Conservation (phyloP, 495 filamentous ascomycete species). For the Penicillium silybi region DNA sequence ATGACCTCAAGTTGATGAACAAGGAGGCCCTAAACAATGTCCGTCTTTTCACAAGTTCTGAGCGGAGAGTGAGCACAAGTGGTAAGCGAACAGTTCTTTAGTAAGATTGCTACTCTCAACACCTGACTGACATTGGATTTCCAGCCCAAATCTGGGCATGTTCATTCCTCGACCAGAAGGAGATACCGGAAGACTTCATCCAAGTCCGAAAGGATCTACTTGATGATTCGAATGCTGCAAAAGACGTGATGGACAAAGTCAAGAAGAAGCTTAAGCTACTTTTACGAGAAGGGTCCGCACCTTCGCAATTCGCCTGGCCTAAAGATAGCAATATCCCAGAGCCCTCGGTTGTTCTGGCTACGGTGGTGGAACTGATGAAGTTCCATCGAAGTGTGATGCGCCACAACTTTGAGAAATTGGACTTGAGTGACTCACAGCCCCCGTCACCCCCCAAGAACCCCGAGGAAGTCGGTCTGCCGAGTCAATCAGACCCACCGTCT, state of each 20-base stretch:
- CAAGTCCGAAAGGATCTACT: slow-evolving; percentile 88
- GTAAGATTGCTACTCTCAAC: background rate
- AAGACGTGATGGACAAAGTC: slow-evolving; percentile 99
- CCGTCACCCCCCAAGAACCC: background rate
- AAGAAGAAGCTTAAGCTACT: slow-evolving; percentile 97
- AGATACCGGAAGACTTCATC: slow-evolving; percentile 77
- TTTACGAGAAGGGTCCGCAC: slow-evolving; percentile 81
- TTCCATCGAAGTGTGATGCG: slow-evolving; percentile 94
- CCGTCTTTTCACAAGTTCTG: slow-evolving; percentile 88
- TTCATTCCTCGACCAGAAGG: slow-evolving; percentile 83
- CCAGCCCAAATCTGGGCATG: slow-evolving; percentile 91
- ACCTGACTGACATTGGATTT: background rate
- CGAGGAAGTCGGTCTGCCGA: slow-evolving; percentile 28
- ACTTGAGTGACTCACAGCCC: slow-evolving; percentile 54
- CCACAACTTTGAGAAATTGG: slow-evolving; percentile 79
- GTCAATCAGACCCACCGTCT: slow-evolving; percentile 12
- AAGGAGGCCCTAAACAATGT: slow-evolving; percentile 86
- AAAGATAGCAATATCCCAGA: slow-evolving; percentile 77
- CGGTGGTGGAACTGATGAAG: slow-evolving; percentile 95
- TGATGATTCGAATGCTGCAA: slow-evolving; percentile 98
- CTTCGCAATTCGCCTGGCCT: slow-evolving; percentile 97
- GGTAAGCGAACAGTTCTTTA: slow-evolving; percentile 40
- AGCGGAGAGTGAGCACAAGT: slow-evolving; percentile 88
- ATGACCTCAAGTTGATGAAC: slow-evolving; percentile 92
- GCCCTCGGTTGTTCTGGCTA: slow-evolving; percentile 80